phyloP scores from a whole-genome alignment of 2,329 filamentous ascomycete genomes.

The Aquanectria penicillioides region DNA sequence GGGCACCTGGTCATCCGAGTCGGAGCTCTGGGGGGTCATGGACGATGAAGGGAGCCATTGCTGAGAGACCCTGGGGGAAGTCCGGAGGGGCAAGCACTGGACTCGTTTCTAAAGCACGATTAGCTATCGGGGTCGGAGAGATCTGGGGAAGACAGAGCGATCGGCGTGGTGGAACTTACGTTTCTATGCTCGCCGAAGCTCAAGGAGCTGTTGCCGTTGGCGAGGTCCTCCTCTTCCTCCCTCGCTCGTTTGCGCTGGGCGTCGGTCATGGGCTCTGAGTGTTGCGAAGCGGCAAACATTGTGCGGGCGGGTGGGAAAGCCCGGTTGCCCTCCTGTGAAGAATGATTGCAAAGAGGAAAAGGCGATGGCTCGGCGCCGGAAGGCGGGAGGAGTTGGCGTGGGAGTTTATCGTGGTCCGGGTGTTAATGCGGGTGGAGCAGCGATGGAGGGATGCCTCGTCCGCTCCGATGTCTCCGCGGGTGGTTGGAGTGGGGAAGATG shows the following conservation, averaged over 20 bases:
- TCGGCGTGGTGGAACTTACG: constrained; percentile 46
- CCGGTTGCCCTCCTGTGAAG: constrained; percentile 3
- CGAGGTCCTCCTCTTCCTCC: constrained; percentile 58
- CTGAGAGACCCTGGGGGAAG: constrained; percentile 50
- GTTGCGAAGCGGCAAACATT: constrained; percentile 52
- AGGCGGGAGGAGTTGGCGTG: constrained; percentile 24
- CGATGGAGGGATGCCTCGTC: constrained; percentile 19
- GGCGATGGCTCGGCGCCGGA: constrained; percentile 19
- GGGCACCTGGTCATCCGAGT: constrained; percentile 49
- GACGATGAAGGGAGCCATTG: constrained; percentile 45
- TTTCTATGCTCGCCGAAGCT: constrained; percentile 63
- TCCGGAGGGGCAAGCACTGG: constrained; percentile 62
- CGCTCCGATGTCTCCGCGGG: constrained; percentile 13
- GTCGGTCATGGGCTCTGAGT: constrained; percentile 47
- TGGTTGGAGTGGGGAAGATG: constrained; percentile 25
- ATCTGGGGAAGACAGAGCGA: not conserved
- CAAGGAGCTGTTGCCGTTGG: constrained; percentile 45
- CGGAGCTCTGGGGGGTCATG: constrained; percentile 53
- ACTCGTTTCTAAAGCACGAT: constrained; percentile 59
- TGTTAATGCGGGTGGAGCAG: constrained; percentile 40
- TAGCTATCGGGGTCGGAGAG: constrained; percentile 24
- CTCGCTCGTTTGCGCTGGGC: constrained; percentile 56
- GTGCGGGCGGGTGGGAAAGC: constrained; percentile 19
- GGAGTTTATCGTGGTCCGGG: constrained; percentile 33
- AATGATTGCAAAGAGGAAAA: constrained; percentile 9